These are phyloP conservation scores for Apiotrichum gracile DNA, from an alignment of 1,284 basidiomycete species.

Conservation along the genomic window DNA sequence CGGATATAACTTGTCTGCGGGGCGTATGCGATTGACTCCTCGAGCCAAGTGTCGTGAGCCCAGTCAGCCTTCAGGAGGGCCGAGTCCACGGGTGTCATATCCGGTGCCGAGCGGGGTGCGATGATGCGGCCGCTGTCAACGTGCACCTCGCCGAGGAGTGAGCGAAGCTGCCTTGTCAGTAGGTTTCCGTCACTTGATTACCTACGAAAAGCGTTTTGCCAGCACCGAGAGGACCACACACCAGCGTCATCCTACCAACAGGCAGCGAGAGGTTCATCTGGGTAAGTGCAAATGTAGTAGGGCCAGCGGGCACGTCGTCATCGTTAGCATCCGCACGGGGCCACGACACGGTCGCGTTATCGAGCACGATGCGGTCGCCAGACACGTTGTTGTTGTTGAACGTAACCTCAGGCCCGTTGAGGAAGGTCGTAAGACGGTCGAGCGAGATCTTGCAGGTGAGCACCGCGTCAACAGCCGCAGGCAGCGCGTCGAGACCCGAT, in stretches of 20 bases:
- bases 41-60: slow-evolving; percentile 33
- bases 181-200: not conserved
- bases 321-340: slow-evolving; percentile 23
- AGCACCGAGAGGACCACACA: slow-evolving; percentile 44
- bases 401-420: slow-evolving; percentile 38
- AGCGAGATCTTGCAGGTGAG: slow-evolving; percentile 35
- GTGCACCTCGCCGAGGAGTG: slow-evolving; percentile 39
- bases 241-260: slow-evolving; percentile 30
- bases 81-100: slow-evolving; percentile 25
- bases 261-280: slow-evolving; percentile 33
- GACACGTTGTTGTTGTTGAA: slow-evolving; percentile 11
- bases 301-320: not conserved
- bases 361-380: slow-evolving; percentile 19
- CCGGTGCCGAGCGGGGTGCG: slow-evolving; percentile 25
- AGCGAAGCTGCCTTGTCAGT: slow-evolving; percentile 29
- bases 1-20: slow-evolving; percentile 46
- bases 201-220: slow-evolving; percentile 45
- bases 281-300: slow-evolving; percentile 22
- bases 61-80: slow-evolving; percentile 13
- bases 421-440: slow-evolving; percentile 31
- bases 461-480: slow-evolving; percentile 27
- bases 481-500: slow-evolving; percentile 27
- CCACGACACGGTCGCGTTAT: slow-evolving; percentile 38
- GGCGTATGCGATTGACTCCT: slow-evolving; percentile 39
- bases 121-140: slow-evolving; percentile 22